Evolutionary conservation across 805 yeast genomes (phyloP).

Genomic region (Schwanniomyces polymorphus): DNA sequence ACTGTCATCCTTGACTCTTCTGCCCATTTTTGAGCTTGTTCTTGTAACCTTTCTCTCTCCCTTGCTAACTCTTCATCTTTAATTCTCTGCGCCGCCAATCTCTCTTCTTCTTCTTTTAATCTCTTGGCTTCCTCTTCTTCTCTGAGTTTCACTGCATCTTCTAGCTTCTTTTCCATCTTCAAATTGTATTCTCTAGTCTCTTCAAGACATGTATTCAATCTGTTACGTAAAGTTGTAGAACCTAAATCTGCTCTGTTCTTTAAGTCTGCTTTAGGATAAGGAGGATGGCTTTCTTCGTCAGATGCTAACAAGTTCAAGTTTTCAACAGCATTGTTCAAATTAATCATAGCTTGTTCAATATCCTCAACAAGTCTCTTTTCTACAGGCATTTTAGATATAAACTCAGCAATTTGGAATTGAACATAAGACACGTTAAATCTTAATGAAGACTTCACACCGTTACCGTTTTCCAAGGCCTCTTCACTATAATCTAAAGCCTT

Average conservation of each 20-base stretch:
- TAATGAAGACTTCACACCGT: constrained; percentile 42
- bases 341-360: constrained; percentile 54
- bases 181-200: constrained; percentile 72
- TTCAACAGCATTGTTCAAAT: constrained; percentile 61
- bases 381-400: constrained; percentile 58
- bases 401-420: constrained; percentile 85
- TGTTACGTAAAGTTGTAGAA: constrained; percentile 66
- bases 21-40: constrained; percentile 52
- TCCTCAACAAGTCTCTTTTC: constrained; percentile 63
- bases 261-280: constrained; percentile 77
- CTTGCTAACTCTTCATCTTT: constrained; percentile 44
- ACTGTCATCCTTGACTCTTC: constrained; percentile 38
- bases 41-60: constrained; percentile 50
- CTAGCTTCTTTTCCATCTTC: constrained; percentile 58
- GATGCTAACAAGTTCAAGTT: constrained; percentile 59
- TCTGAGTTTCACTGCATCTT: constrained; percentile 67
- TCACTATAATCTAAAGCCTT: constrained; percentile 64
- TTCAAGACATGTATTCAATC: constrained; percentile 65
- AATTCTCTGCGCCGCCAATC: constrained; percentile 43
- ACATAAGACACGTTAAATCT: constrained; percentile 82
- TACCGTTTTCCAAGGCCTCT: constrained; percentile 47
- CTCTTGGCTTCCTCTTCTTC: constrained; percentile 52
- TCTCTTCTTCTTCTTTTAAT: constrained; percentile 38
- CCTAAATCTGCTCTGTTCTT: constrained; percentile 88
- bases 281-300: constrained; percentile 58